Evolutionary conservation across 345 rosid species (phyloP).

Genomic region (Eucalyptus regnans): DNA sequence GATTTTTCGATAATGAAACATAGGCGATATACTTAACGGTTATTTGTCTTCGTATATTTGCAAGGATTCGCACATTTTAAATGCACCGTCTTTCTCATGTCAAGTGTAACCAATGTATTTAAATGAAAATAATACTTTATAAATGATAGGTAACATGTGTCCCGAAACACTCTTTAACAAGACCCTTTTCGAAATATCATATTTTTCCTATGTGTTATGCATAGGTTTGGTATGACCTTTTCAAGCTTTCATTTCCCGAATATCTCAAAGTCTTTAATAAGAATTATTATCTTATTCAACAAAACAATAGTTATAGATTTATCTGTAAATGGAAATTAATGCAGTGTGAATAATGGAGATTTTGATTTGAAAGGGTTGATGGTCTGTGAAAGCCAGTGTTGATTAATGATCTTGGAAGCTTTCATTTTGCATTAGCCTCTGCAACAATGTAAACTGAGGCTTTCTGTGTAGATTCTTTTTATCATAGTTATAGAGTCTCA

Average conservation of each 20-base stretch:
- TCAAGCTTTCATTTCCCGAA: background rate
- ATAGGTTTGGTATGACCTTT: background rate
- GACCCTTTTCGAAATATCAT: background rate
- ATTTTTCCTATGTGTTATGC: background rate
- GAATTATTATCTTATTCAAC: background rate
- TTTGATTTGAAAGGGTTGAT: background rate
- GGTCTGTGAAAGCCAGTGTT: background rate
- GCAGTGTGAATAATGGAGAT: background rate
- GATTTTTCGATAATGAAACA: background rate
- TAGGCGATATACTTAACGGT: background rate
- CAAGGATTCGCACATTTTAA: background rate
- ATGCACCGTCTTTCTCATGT: background rate
- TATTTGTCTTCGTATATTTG: background rate
- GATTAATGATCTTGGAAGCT: background rate
- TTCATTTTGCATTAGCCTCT: background rate
- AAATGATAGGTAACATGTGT: background rate
- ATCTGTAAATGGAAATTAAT: background rate
- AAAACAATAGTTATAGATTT: background rate
- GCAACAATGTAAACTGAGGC: background rate
- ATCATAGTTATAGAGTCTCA: background rate
- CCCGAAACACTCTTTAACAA: background rate
- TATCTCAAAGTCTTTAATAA: background rate
- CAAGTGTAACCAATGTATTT: background rate
- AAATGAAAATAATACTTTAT: background rate
- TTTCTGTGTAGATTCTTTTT: fast-evolving